Percentiles rank a stretch among this genome's conserved stretches.
Conservation (phyloP, 148 eudicot species). For the Chenopodium formosanum region DNA sequence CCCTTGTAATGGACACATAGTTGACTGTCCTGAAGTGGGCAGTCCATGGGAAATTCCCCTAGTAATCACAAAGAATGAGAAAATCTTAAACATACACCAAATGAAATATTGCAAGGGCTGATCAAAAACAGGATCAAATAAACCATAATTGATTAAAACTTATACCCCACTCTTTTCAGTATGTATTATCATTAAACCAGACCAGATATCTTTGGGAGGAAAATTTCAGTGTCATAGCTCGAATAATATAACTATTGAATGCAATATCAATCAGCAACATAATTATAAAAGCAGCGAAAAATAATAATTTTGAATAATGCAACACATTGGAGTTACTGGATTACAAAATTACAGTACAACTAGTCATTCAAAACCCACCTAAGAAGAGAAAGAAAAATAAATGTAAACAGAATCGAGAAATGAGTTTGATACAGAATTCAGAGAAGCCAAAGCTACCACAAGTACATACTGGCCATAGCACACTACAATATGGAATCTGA, state of each 20-base stretch:
- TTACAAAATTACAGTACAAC: neutral
- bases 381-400: neutral
- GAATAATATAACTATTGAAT: no score
- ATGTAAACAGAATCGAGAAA: neutral
- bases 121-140: neutral
- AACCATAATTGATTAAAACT: neutral
- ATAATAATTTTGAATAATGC: neutral
- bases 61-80: conserved; percentile 21
- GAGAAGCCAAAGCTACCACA: neutral
- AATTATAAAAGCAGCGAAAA: neutral
- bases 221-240: neutral
- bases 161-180: neutral
- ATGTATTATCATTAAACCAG: neutral
- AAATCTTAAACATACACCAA: neutral
- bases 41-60: conserved; percentile 99
- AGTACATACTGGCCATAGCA: neutral
- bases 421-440: neutral
- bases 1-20: conserved; percentile 87
- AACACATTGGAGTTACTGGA: neutral
- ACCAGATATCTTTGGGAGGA: neutral
- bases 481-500: neutral
- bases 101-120: neutral
- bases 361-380: no score
- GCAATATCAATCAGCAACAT: no score
- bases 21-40: conserved; percentile 97